These are phyloP conservation scores for Deinandra increscens DNA, from an alignment of 129 eudicot species.

Conservation along the genomic window DNA sequence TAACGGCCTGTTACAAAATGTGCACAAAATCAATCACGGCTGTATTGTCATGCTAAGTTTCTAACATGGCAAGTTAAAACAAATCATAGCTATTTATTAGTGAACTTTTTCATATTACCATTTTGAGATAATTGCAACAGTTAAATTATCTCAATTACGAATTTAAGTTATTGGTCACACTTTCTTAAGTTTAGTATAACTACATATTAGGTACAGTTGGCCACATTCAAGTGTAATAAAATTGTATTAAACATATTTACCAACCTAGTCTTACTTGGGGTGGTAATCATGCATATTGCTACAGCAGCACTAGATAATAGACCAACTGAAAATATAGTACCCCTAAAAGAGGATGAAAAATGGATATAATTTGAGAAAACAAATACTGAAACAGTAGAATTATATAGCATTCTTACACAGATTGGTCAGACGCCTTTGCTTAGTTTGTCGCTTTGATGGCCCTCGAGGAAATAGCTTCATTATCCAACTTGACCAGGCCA, in stretches of 20 bases:
- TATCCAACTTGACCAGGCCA: background rate
- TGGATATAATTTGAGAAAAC: background rate
- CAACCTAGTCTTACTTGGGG: conserved; percentile 49
- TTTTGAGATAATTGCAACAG: background rate
- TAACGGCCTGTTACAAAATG: too few species aligned
- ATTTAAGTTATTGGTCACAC: conserved; percentile 3
- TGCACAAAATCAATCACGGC: too few species aligned
- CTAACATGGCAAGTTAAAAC: too few species aligned
- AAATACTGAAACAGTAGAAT: background rate
- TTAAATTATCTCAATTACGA: too few species aligned
- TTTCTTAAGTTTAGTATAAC: conserved; percentile 6
- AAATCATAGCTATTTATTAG: too few species aligned
- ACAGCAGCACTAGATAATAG: conserved; percentile 45
- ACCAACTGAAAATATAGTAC: conserved; percentile 50
- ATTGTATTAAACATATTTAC: background rate
- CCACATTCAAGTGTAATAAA: too few species aligned
- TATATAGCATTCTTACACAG: too few species aligned
- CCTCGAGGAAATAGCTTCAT: too few species aligned
- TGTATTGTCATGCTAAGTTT: too few species aligned
- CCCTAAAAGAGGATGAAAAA: conserved; percentile 34
- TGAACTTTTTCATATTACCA: conserved; percentile 14
- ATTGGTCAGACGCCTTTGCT: too few species aligned
- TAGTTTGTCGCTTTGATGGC: too few species aligned
- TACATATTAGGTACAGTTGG: too few species aligned
- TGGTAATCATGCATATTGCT: conserved; percentile 46